Evolutionary conservation across 2,329 filamentous ascomycete genomes (phyloP).

Genomic region (Diaporthe sp.): DNA sequence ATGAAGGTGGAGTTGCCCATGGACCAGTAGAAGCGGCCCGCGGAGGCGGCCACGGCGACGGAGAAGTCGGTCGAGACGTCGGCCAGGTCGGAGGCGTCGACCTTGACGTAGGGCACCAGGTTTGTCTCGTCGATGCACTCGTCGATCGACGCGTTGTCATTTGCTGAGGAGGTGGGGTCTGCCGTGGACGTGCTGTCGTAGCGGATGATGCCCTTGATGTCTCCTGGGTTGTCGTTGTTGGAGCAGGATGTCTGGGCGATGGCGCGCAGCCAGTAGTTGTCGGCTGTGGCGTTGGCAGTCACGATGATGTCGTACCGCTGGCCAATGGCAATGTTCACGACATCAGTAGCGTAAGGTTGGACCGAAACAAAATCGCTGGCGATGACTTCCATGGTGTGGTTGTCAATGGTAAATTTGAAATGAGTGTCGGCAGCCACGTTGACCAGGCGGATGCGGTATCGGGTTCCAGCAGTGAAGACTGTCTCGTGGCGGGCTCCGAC

Average conservation of each 20-base stretch:
- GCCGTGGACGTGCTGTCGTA: constrained; percentile 49
- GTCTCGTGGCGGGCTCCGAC: constrained; percentile 52
- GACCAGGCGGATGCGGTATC: constrained; percentile 48
- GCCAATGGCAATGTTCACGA: constrained; percentile 64
- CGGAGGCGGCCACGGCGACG: constrained; percentile 46
- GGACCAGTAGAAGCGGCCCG: constrained; percentile 60
- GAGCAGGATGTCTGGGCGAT: constrained; percentile 57
- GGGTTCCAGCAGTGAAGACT: constrained; percentile 55
- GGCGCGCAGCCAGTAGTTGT: constrained; percentile 62
- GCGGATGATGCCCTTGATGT: constrained; percentile 63
- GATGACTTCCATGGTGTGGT: constrained; percentile 60
- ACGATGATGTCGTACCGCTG: constrained; percentile 62
- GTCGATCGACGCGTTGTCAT: constrained; percentile 44
- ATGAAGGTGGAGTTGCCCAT: constrained; percentile 60
- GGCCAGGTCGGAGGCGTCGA: constrained; percentile 52
- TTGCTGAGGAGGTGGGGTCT: constrained; percentile 31
- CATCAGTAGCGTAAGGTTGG: constrained; percentile 58
- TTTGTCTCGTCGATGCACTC: constrained; percentile 50
- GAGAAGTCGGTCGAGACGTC: constrained; percentile 50
- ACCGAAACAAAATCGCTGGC: constrained; percentile 61
- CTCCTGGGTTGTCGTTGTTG: constrained; percentile 52
- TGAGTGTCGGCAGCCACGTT: constrained; percentile 35
- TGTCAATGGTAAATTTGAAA: constrained; percentile 55
- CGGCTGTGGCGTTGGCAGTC: constrained; percentile 46
- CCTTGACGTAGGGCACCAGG: constrained; percentile 44